Evolutionary conservation across 2,329 filamentous ascomycete species (phyloP), one percentile per base, ranked within the genome.

Genomic region (Xylariales sp.): DNA sequence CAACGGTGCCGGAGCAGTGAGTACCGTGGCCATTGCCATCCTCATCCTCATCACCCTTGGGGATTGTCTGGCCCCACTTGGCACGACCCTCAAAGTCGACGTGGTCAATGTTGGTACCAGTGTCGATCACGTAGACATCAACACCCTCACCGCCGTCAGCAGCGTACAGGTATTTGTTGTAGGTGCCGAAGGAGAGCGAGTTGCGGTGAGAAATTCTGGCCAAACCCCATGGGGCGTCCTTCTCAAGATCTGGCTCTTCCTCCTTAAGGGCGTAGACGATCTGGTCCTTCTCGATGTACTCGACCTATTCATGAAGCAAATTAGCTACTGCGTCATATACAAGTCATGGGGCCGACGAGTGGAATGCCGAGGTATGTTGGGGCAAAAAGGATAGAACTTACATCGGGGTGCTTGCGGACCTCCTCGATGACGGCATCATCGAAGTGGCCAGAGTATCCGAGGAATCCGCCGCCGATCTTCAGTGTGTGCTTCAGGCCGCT

Each of bases 1-100:
- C 96, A 77, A 99, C 91, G 71, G 97, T 99, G 76, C 96, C 96
- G 72, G 96, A 98, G 90, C 96, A 99, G 88, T 99, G 96, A 78
- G 96, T 99, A 77, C 96, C 96, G 86, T 99, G 96, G 70, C 96
- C 96, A 77, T 99, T 99, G 81, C 96, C 96, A 83, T 99, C 96
- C 75, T 89, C 86, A 79, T 99, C 96, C 58, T 87, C 90, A 79
- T 99, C 94, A 69, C 90, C 90, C 55, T 81, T 74, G 69, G 97
- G 97, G 76, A 99, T 94, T 74, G 96, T 99, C 89, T 97, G 96
- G 80, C 96, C 96, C 96, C 96, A 99, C 77, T 89, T 86, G 75
- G 97, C 96, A 81, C 96, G 94, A 70, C 93, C 96, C 83, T 97
- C 95, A 73, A 99, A 99, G 84, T 99, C 96, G 74, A 97, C 94